Evolutionary conservation across 2,329 filamentous ascomycete genomes (phyloP), one percentile per base, ranked within the genome.

Genomic region (Periconia sp.): DNA sequence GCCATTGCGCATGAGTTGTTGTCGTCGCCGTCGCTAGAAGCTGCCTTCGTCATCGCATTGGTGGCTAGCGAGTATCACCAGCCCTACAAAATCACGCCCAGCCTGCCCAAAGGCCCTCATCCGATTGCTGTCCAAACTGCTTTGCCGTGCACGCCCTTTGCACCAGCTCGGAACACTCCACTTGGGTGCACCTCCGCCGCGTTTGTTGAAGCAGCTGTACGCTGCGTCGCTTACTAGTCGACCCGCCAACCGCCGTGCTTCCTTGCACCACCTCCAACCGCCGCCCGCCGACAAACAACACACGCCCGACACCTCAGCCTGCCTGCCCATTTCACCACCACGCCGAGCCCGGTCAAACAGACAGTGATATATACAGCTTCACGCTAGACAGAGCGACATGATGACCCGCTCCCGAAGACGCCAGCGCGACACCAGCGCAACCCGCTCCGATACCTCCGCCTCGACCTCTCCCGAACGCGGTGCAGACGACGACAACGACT

Each of bases 401-500:
- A 13, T 28, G 63, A 37, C 61, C 22, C 66, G 67, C 52, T 60
- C 67, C 34, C 63, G 67, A 43, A 51, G 65, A 36, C 44, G 52
- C 26, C 51, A 65, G 33, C 47, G 69, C 48, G 63, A 66, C 32
- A 48, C 52, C 40, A 69, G 65, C 56, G 49, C 56, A 54, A 61
- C 64, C 24, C 66, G 66, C 29, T 76, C 71, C 36, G 66, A 67
- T 51, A 79, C 77, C 3, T 88, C 86, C 5, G 87, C 87, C 6
- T 88, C 85, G 44, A 88, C 86, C 65, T 91, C 88, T 1, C 87
- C 88, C 31, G 83, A 81, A 37, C 84, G 87, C 38, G 84, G 83
- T 66, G 87, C 90, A 64, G 90, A 95, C 72, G 88, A 92, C 65
- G 92, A 96, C 73, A 95, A 91, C 57, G 92, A 96, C 73, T 96